Conservation (phyloP, 2,329 filamentous ascomycete species). For the Didymosphaeria variabile region DNA sequence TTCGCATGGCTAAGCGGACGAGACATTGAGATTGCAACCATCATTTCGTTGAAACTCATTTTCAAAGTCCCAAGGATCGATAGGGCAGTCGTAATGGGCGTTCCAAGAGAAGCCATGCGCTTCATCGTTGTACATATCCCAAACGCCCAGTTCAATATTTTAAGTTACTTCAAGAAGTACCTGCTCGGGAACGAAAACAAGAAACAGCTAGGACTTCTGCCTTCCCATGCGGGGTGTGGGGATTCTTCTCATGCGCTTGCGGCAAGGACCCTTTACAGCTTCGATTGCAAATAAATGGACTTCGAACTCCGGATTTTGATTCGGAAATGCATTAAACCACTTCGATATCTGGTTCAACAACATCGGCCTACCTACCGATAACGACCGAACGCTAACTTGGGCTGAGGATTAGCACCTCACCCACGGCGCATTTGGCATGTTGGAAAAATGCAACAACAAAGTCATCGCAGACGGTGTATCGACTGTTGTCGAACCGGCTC, state of each 20-base stretch:
- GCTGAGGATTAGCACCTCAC: background rate
- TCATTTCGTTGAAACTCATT: background rate
- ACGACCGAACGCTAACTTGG: background rate
- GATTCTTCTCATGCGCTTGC: background rate
- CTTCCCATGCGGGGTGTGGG: background rate
- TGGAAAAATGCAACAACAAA: background rate
- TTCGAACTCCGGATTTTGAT: background rate
- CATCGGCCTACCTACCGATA: background rate
- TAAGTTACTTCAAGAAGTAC: background rate
- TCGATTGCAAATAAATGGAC: background rate
- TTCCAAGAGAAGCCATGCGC: conserved; percentile 6
- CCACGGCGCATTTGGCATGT: background rate
- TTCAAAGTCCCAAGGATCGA: background rate
- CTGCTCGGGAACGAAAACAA: background rate
- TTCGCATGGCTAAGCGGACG: background rate
- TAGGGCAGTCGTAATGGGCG: conserved; percentile 5
- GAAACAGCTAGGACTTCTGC: background rate
- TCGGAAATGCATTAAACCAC: background rate
- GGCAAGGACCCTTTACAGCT: background rate
- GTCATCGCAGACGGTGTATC: background rate
- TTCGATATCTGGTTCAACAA: background rate
- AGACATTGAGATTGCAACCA: background rate
- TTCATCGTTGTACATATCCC: background rate
- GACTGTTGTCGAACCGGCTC: background rate
- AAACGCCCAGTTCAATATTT: background rate